These are phyloP conservation scores for Eucalyptus fibrosa DNA, from an alignment of 345 rosid species.

Conservation along the genomic window DNA sequence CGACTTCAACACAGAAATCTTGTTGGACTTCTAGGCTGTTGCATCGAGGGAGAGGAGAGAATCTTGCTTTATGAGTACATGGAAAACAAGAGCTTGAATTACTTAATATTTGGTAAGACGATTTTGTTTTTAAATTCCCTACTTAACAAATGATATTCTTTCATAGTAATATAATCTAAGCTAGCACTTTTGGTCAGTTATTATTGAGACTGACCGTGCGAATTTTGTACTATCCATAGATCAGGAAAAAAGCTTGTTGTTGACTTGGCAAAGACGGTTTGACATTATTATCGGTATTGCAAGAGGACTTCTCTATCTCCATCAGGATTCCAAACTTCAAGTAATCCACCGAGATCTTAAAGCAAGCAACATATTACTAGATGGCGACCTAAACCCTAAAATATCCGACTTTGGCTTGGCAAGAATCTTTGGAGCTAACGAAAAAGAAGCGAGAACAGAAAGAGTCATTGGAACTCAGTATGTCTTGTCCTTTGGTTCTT, in stretches of 20 bases:
- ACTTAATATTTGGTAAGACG: too few relatives aligned
- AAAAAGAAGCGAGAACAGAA: conserved; percentile 24
- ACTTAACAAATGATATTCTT: neutral
- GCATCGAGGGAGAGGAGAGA: too few relatives aligned
- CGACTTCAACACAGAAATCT: too few relatives aligned
- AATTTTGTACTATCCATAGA: conserved; percentile 1
- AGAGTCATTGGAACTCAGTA: conserved; percentile 37
- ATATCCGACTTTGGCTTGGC: conserved; percentile 47
- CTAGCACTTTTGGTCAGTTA: too few relatives aligned
- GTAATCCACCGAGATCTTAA: conserved; percentile 48
- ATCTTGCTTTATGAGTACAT: too few relatives aligned
- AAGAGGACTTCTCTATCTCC: conserved; percentile 47
- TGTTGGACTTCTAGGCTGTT: too few relatives aligned
- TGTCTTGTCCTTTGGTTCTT: neutral
- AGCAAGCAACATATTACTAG: conserved; percentile 34
- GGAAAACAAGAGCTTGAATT: too few relatives aligned
- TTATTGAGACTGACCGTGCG: neutral
- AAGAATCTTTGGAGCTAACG: conserved; percentile 30
- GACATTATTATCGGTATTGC: conserved; percentile 26
- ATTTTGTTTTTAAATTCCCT: neutral
- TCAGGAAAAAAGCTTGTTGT: neutral
- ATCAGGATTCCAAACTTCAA: conserved; percentile 27
- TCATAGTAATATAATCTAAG: neutral
- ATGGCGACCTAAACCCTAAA: conserved; percentile 32
- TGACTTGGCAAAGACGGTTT: conserved; percentile 18